Percentiles rank a stretch among this genome's conserved stretches.
phyloP scores from a whole-genome alignment of 176 grass and related monocot species.

The Ananas comosus region DNA sequence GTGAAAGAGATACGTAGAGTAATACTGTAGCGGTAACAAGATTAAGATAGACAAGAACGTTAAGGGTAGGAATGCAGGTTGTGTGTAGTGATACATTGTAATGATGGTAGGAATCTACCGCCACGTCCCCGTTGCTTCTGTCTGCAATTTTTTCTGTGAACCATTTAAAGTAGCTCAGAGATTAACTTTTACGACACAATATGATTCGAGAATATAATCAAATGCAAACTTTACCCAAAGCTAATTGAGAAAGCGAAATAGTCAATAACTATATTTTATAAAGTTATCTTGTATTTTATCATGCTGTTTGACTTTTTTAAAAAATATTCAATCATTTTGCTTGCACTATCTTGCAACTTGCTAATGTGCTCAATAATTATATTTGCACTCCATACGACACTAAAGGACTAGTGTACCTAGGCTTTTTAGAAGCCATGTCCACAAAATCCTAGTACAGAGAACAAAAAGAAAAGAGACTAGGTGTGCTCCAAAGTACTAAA shows the following conservation, averaged over 20 bases:
- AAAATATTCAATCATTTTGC: conserved; percentile 7
- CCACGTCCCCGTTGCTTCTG: conserved; percentile 59
- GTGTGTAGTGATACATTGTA: conserved; percentile 40
- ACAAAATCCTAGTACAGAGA: not conserved
- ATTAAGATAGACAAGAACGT: not conserved
- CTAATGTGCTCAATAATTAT: not conserved
- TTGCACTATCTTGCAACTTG: conserved; percentile 1
- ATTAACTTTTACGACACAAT: not conserved
- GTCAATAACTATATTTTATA: not conserved
- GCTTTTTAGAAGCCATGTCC: not conserved
- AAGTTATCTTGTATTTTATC: not conserved
- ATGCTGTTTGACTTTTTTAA: not conserved
- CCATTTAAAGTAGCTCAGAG: not conserved
- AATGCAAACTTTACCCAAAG: not conserved
- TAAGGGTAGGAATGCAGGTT: not conserved
- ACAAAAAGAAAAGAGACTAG: not conserved
- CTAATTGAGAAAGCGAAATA: not conserved
- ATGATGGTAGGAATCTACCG: conserved; percentile 67
- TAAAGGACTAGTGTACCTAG: not conserved
- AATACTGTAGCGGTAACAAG: not conserved
- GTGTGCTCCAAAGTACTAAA: not conserved
- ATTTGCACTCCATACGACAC: not conserved
- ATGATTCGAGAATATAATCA: not conserved
- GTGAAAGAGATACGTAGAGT: not conserved
- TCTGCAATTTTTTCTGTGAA: conserved; percentile 58